These are phyloP conservation scores for Ochromonas danica DNA, from an alignment of 108 stramenopile genomes.

Conservation along the genomic window DNA sequence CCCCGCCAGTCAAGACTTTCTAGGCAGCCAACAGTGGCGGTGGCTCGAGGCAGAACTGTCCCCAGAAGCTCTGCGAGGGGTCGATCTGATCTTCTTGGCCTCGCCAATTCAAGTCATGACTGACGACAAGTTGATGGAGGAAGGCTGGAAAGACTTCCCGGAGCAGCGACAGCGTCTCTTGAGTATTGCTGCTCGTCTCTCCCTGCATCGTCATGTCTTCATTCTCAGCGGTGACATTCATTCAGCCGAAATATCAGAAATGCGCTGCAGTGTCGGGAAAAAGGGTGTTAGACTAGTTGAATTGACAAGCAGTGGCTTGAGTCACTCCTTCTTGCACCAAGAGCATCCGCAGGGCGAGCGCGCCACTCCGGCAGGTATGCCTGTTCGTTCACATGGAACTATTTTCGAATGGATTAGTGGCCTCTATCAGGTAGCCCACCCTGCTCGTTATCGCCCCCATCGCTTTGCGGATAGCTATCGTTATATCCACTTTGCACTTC, in stretches of 20 bases:
- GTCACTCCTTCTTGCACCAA: slow-evolving; percentile 71
- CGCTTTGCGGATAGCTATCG: background rate
- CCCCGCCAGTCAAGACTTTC: slow-evolving; percentile 61
- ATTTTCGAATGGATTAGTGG: no score
- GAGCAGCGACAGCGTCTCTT: slow-evolving; percentile 62
- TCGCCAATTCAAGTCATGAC: slow-evolving; percentile 75
- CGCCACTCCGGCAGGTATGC: no score
- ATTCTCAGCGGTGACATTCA: slow-evolving; percentile 81
- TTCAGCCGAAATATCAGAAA: slow-evolving; percentile 69
- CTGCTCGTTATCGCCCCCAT: background rate
- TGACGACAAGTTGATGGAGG: slow-evolving; percentile 72
- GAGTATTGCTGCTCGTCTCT: slow-evolving; percentile 40
- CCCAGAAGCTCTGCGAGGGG: slow-evolving; percentile 28
- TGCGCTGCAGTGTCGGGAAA: background rate
- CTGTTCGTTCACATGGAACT: no score
- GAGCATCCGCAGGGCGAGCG: no score
- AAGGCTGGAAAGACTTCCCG: slow-evolving; percentile 83
- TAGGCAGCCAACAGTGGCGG: slow-evolving; percentile 76
- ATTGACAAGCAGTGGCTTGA: slow-evolving; percentile 78
- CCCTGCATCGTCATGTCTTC: slow-evolving; percentile 42
- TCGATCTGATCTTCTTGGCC: slow-evolving; percentile 63
- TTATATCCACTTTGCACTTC: background rate
- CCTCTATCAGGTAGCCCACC: background rate
- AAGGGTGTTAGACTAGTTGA: slow-evolving; percentile 58
- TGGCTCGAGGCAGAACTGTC: slow-evolving; percentile 66